Evolutionary conservation across 2,329 filamentous ascomycete species (phyloP), one percentile per base, ranked within the genome.

Genomic region (Pseudogymnoascus sp.): DNA sequence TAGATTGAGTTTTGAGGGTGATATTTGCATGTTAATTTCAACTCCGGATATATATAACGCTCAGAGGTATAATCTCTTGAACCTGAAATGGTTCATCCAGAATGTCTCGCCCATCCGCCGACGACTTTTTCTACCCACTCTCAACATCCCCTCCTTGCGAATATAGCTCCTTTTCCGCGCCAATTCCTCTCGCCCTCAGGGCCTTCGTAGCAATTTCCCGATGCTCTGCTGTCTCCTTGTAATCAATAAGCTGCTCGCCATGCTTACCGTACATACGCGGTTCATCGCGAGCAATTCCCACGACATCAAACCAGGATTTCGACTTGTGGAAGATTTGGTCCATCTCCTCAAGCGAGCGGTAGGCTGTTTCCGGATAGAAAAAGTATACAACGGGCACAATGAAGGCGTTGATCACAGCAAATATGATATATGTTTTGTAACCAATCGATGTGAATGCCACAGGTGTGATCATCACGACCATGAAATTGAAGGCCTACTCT

Each of bases 331-430:
- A 87, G 69, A 88, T 86, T 67, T 74, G 75, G 68, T 88, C 85
- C 82, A 88, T 88, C 70, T 88, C 85, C 72, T 88, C 85, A 19
- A 88, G 79, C 1, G 81, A 83, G 42, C 85, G 79, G 70, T 84
- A 84, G 1, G 82, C 82, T 9, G 86, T 88, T 73, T 88, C 86
- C 0, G 85, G 85, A 73, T 83, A 87, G 77, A 85, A 85, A 73
- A 84, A 82, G 72, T 84, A 86, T 23, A 84, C 67, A n/a, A 70
- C 68, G 2, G 70, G 70, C 62, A 72, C 62, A 59, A 72, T 72
- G 65, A 67, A 68, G 7, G 71, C 71, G 66, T 72, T 72, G 42
- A 62, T 46, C 53, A 85, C 79, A 10, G 85, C 85, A 69, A 88
- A 89, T 67, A 89, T 83, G 69, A 84, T 82, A 72, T 88, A 88